Evolutionary conservation across 768 basidiomycete genomes (phyloP), one percentile per base, ranked within the genome.

Genomic region (Lentinula sp.): DNA sequence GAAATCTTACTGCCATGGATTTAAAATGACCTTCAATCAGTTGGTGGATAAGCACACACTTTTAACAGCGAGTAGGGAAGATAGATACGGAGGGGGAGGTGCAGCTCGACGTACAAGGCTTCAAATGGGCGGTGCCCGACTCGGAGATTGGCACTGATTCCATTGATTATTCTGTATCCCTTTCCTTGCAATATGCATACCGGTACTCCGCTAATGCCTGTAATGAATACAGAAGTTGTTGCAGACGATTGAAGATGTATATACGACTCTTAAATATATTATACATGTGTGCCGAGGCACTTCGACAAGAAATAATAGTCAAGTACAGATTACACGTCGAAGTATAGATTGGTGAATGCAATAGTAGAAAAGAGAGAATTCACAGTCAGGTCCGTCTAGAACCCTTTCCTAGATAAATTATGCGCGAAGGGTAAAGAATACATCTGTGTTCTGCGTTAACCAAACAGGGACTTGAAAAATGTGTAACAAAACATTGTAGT

Each of bases 1-100:
- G 52, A 43, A 16, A 57, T 55, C 45, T 55, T 28, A 13, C 3
- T 34, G 23, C 28, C 42, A 28, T 35, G 52, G 62, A 61, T 46
- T 56, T 57, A 55, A 23, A 16, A 53, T 60, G 28, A 54, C 18
- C 56, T 40, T 52, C 43, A n/a, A 63, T 4, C 63, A 78, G 91
- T 79, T 93, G 60, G 90, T 93, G 34, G 91, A 93, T 70, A 93
- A 89, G 64, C 89, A 93, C 66, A 70, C 89, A 21, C 68, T 91
- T 34, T 76, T 83, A 42, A 84, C 85, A 21, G 71, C 77, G 59
- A 74, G 77, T 9, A 80, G 83, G 73, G 78, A 64, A 72, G 77
- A n/a, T 74, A 73, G 16, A 75, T 86, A 67, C 80, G 85, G 68
- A 73, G 84, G 64, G 3, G 59, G 74, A 75, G 65, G 79, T 81